Base-by-base conservation (phyloP, 345 rosid species). In the Dovyalis caffra region DNA sequence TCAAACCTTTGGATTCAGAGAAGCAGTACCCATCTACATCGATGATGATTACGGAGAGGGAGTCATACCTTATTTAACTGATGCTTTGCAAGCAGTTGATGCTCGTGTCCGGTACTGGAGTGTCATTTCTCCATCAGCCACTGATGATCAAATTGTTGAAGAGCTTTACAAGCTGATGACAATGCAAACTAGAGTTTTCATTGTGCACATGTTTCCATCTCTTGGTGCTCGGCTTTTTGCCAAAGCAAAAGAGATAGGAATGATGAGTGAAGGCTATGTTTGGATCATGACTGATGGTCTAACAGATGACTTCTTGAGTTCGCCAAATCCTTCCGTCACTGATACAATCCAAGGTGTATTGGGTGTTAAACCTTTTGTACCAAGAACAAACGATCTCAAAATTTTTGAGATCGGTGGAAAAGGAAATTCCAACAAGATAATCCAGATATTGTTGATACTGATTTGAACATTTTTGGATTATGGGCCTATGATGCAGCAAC, bases 281-380 rank as follows among this genome's bases (percentile, higher is more conserved):
- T 93, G 94, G 93, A 88, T 93, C 28, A 83, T 91, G 8, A 88
- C 88, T 15, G 85, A 83, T 47, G 92, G 94, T 89, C 85, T 93
- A 45, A 86, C 92, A 15, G 25, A 2, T 51, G 80, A 86, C 10
- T 75, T 85, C 70, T 49, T 90, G 56, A 89, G 84, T 26, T 82
- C 93, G 1, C 45, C 69, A 9, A 38, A 83, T 31, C 33, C 16
- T 31, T 63, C 74, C 0, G 71, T 60, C 38, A 68, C 83, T 5
- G 71, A 82, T 1, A 74, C 87, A 1, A 80, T 86, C 83, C 87
- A 85, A 37, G 92, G 91, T 0, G 84, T 82, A 0, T 0, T 88
- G 25, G 90, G 88, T 3, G 68, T 90, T 0, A 83, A 34, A 40
- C 78, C 81, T 49, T 79, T 77, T 57, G 71, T 87, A 67, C 85